Evolutionary conservation across 352 stramenopile species (phyloP), one percentile per base, ranked within the genome.

Genomic region (Phytophthora hibernalis): DNA sequence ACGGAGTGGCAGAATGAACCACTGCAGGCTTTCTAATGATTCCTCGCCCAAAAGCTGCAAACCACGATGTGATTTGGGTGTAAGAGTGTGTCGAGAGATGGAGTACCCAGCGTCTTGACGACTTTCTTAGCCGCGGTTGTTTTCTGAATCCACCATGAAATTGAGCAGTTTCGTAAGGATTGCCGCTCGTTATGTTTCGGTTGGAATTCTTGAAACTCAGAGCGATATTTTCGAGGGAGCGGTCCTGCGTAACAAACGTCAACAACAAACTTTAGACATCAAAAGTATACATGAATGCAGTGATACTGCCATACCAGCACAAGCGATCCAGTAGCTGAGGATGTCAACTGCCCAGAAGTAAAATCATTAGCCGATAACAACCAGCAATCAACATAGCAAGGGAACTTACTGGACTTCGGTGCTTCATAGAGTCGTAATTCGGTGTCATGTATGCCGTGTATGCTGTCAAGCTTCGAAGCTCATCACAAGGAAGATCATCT

Each of bases 1-100:
- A 20, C 88, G 76, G 10, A 96, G 67, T 9, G 88, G 88, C 1
- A 87, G 47, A 24, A 96, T 80, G 16, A 96, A 68, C 88, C 88
- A 96, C 61, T 90, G 79, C 16, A 96, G 55, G 55, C 79, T 91
- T 12, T 82, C 76, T 4, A 93, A 72, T 0, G 88, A 85, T 49
- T 93, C 85, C 33, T 93, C 85, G 3, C 88, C 88, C 22, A 94
- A 56, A 96, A 96, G 28, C 85, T 94, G 74, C 88, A 96, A 22
- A 96, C 76, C 20, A 94, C 84, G 37, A 96, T 84, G 38, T 96
- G 88, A 1, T 74, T 64, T 6, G 83, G 81, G 24, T 94, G 52
- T 53, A 93, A 43, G 11, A 96, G 63, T 35, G 93, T 77, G 1
- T 71, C 62, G 6, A 96, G 65, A 6, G 85, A 70, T 5, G 88